Evolutionary conservation across 306 rosid species (phyloP).

Genomic region (Rosa rugosa): DNA sequence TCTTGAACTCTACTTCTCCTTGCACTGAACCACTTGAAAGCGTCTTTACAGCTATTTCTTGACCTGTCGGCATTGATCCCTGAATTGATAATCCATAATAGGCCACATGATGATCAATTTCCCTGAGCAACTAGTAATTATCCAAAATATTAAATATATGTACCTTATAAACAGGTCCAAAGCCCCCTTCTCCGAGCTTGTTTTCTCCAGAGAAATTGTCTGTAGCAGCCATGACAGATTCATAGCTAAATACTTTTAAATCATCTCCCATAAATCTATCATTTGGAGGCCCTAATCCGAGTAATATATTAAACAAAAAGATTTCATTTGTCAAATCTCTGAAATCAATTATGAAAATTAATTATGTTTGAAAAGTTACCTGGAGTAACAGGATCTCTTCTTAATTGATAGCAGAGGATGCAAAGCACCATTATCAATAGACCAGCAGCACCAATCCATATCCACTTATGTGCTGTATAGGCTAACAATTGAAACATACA

Average conservation of each 20-base stretch:
- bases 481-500: neutral
- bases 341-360: neutral
- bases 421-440: neutral
- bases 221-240: conserved; percentile 12
- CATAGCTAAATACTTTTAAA: conserved; percentile 18
- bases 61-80: conserved; percentile 7
- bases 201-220: neutral
- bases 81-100: neutral
- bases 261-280: neutral
- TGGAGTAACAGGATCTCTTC: neutral
- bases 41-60: conserved; percentile 16
- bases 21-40: conserved; percentile 31
- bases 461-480: conserved; percentile 14
- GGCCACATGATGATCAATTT: neutral
- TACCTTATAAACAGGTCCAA: conserved; percentile 16
- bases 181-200: conserved; percentile 18
- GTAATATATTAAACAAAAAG: neutral
- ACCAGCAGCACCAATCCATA: conserved; percentile 7
- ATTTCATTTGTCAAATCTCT: neutral
- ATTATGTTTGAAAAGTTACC: neutral
- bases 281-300: too few relatives aligned
- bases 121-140: neutral
- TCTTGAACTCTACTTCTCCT: conserved; percentile 10
- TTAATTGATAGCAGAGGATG: neutral
- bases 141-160: neutral